Conservation (phyloP, 164 flowering plant genomes). For the Vitis rotundifolia region DNA sequence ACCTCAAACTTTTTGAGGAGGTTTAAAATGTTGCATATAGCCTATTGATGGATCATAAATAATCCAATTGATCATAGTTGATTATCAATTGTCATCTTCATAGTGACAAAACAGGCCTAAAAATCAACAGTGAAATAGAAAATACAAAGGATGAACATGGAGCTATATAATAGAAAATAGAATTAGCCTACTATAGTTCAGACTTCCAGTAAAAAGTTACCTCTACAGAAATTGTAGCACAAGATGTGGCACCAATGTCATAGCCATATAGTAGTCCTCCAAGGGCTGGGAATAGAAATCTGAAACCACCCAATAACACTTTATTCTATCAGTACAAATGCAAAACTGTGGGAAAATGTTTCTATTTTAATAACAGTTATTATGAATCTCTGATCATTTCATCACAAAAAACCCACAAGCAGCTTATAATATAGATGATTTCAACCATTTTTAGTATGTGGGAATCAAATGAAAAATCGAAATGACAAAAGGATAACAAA, state of each 20-base stretch:
- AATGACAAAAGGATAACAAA: too few species aligned
- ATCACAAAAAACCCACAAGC: background rate
- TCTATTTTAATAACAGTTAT: background rate
- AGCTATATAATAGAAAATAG: background rate
- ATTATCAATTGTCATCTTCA: background rate
- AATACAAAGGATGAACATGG: background rate
- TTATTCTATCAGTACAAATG: background rate
- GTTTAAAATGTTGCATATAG: too few species aligned
- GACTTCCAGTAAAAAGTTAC: slow-evolving; percentile 26
- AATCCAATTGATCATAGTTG: too few species aligned
- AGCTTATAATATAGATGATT: background rate
- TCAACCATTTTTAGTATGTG: background rate
- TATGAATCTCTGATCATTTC: too few species aligned
- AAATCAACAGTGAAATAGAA: background rate
- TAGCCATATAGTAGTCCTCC: slow-evolving; percentile 90
- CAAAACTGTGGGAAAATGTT: background rate
- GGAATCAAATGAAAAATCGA: too few species aligned
- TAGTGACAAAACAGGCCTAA: background rate
- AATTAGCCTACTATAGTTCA: background rate
- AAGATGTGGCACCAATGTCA: slow-evolving; percentile 92
- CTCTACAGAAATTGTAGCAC: slow-evolving; percentile 72
- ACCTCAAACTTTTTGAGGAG: too few species aligned
- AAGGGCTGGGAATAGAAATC: slow-evolving; percentile 90
- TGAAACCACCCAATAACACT: slow-evolving; percentile 28
- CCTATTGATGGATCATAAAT: too few species aligned